These are phyloP conservation scores for Vitis hybrid DNA, from an alignment of 177 flowering plant genomes.

Conservation along the genomic window DNA sequence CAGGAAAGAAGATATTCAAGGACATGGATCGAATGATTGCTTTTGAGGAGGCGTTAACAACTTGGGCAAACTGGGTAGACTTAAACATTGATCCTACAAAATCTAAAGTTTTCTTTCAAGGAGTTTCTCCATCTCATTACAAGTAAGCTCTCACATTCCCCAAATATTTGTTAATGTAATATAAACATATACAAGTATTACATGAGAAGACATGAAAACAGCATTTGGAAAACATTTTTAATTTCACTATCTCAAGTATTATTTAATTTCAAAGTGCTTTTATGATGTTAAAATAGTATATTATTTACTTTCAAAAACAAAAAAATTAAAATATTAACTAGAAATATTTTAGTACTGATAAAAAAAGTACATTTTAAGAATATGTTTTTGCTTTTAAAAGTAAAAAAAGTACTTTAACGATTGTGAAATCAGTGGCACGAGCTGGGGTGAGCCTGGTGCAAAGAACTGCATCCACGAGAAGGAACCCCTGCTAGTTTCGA, in stretches of 20 bases:
- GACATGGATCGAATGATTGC: conserved; percentile 67
- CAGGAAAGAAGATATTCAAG: conserved; percentile 29
- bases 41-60: conserved; percentile 45
- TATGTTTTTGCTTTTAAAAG: too few relatives aligned
- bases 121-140: conserved; percentile 76
- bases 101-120: conserved; percentile 57
- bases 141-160: conserved; percentile 33
- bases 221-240: too few relatives aligned
- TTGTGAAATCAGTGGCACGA: conserved; percentile 35
- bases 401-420: neutral
- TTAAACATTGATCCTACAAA: conserved; percentile 43
- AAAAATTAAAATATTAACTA: too few relatives aligned
- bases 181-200: too few relatives aligned
- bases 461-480: conserved; percentile 39
- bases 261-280: too few relatives aligned
- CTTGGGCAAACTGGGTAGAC: conserved; percentile 74
- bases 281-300: too few relatives aligned
- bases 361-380: too few relatives aligned
- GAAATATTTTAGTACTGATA: too few relatives aligned
- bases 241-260: too few relatives aligned
- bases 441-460: conserved; percentile 41
- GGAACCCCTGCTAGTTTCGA: conserved; percentile 38
- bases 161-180: neutral
- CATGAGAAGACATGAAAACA: too few relatives aligned
- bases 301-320: too few relatives aligned